Conservation (phyloP, 805 yeast genomes). For the Yamadazyma sp. region DNA sequence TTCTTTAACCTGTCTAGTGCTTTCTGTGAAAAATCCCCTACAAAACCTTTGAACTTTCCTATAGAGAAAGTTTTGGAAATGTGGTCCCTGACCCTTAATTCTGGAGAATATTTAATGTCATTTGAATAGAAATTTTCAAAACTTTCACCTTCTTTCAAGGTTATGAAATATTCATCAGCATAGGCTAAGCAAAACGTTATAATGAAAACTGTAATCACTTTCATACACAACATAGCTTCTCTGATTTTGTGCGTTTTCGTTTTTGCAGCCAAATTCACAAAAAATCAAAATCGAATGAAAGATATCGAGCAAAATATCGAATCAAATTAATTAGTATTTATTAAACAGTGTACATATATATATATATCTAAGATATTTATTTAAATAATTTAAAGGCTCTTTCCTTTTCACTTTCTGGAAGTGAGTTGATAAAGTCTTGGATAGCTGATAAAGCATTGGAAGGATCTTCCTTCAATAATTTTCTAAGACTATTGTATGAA, state of each 20-base stretch:
- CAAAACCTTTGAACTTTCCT: slow-evolving; percentile 69
- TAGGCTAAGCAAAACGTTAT: no score
- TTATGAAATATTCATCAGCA: slow-evolving; percentile 41
- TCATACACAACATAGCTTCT: no score
- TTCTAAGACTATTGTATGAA: slow-evolving; percentile 61
- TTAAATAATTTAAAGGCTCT: slow-evolving; percentile 21
- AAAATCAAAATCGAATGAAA: no score
- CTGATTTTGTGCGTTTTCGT: no score
- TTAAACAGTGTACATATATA: slow-evolving; percentile 1
- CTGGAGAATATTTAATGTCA: slow-evolving; percentile 34
- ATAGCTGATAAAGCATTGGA: slow-evolving; percentile 27
- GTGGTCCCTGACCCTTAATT: slow-evolving; percentile 42
- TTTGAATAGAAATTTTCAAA: slow-evolving; percentile 46
- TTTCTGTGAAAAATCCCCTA: slow-evolving; percentile 55
- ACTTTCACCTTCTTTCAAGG: slow-evolving; percentile 49
- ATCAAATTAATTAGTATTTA: background rate
- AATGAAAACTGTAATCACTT: no score
- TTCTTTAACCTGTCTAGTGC: slow-evolving; percentile 44
- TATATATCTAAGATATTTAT: slow-evolving; percentile 1
- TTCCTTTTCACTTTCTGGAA: slow-evolving; percentile 35
- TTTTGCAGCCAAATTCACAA: no score
- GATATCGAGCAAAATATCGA: no score
- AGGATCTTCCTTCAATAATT: slow-evolving; percentile 39
- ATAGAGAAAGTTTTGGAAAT: slow-evolving; percentile 57
- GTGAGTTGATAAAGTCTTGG: slow-evolving; percentile 31